Conservation (phyloP, 169 alveolate genomes). For the Cryptosporidium baileyi region DNA sequence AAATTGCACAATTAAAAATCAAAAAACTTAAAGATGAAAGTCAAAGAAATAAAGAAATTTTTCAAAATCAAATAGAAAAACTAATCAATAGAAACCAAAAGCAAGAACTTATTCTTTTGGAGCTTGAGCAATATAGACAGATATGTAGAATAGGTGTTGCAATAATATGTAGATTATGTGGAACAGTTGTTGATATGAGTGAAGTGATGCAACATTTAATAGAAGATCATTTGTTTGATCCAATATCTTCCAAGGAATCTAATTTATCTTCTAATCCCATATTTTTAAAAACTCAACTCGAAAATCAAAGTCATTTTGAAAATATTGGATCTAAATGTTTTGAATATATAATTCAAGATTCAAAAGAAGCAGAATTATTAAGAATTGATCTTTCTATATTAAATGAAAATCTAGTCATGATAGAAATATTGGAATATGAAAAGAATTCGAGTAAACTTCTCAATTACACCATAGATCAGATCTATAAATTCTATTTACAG, state of each 20-base stretch:
- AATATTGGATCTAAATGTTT: slow-evolving; percentile 32
- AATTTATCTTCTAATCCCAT: neutral
- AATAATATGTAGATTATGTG: slow-evolving; percentile 62
- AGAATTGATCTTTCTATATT: neutral
- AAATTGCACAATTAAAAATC: neutral
- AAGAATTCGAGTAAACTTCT: neutral
- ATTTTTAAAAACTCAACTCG: slow-evolving; percentile 32
- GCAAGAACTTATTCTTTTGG: slow-evolving; percentile 31
- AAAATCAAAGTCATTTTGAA: neutral
- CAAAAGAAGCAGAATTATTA: slow-evolving; percentile 4
- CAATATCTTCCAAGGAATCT: neutral
- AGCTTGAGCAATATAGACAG: slow-evolving; percentile 49
- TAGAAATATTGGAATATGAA: neutral
- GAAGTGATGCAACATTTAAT: slow-evolving; percentile 50
- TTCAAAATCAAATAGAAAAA: slow-evolving; percentile 30
- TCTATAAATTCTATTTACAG: slow-evolving; percentile 6
- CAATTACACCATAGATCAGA: neutral
- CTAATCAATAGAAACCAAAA: neutral
- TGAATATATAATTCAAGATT: slow-evolving; percentile 24
- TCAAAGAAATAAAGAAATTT: slow-evolving; percentile 36
- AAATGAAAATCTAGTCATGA: neutral
- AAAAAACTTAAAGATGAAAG: slow-evolving; percentile 22
- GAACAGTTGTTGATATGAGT: neutral
- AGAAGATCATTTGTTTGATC: slow-evolving; percentile 12
- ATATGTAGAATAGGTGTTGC: slow-evolving; percentile 63